A percentile compares a stretch with the other conserved stretches of the same genome.
phyloP scores from a whole-genome alignment of 495 filamentous ascomycete species.

The Hypomontagnella monticulosa region DNA sequence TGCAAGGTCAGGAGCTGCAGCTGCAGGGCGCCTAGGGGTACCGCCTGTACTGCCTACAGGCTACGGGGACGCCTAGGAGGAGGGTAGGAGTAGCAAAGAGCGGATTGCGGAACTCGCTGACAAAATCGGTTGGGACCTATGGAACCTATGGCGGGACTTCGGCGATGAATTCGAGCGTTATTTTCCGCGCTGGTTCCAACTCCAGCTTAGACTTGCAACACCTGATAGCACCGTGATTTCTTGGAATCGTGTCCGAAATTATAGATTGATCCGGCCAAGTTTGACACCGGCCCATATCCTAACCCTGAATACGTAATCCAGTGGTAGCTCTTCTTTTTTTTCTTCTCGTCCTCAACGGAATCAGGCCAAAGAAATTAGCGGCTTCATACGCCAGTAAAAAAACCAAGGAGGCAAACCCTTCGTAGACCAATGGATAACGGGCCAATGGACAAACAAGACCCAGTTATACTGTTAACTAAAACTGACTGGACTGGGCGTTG shows the following conservation, averaged over 20 bases:
- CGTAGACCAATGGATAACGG: not conserved
- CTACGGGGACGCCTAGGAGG: not conserved
- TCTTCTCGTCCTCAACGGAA: not conserved
- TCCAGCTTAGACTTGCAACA: conserved; percentile 15
- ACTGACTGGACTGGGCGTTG: conserved; percentile 4
- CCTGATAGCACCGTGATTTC: conserved; percentile 7
- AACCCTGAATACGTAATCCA: not conserved
- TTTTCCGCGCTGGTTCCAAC: conserved; percentile 31
- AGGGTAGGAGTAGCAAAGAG: conserved; percentile 20
- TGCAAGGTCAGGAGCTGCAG: conserved; percentile 5
- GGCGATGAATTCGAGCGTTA: conserved; percentile 32
- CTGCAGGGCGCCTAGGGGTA: not conserved
- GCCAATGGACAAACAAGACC: conserved; percentile 17
- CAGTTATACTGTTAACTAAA: not conserved
- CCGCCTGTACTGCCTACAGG: too few species aligned
- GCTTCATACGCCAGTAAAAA: not conserved
- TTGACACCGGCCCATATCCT: conserved; percentile 29
- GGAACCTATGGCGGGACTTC: conserved; percentile 29
- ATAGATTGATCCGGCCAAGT: conserved; percentile 31
- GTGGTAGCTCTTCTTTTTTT: not conserved
- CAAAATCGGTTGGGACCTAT: conserved; percentile 20
- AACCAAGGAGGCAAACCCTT: conserved; percentile 9
- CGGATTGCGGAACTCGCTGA: conserved; percentile 13
- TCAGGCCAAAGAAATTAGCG: conserved; percentile 16
- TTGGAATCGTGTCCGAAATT: conserved; percentile 25